These are phyloP conservation scores for Lentinula sp. DNA, from an alignment of 768 basidiomycete genomes.

Conservation along the genomic window DNA sequence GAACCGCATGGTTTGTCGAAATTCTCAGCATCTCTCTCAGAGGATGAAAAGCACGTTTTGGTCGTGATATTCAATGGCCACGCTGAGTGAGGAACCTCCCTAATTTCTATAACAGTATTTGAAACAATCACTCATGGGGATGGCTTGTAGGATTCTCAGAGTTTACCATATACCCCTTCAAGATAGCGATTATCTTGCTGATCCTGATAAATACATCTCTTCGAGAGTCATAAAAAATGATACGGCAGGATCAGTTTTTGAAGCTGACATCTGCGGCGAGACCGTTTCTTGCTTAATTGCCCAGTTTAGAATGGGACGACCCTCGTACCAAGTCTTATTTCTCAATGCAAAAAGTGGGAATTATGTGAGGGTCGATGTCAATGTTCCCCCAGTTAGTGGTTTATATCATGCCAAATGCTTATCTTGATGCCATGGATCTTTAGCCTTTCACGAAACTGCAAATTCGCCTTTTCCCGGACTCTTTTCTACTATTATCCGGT, in stretches of 20 bases:
- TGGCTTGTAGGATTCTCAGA: slow-evolving; percentile 13
- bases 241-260: slow-evolving; percentile 5
- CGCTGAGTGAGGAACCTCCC: slow-evolving; percentile 12
- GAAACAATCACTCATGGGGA: neutral
- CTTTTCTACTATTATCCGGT: slow-evolving; percentile 24
- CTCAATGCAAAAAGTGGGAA: slow-evolving; percentile 21
- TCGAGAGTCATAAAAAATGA: neutral
- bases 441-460: slow-evolving; percentile 27
- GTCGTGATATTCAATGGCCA: slow-evolving; percentile 14
- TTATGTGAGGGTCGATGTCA: slow-evolving; percentile 17
- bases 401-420: neutral
- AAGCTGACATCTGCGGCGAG: slow-evolving; percentile 17
- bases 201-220: neutral
- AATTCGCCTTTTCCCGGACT: slow-evolving; percentile 22
- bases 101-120: neutral
- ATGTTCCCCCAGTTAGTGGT: slow-evolving; percentile 13
- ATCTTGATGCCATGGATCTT: neutral
- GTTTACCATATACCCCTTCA: slow-evolving; percentile 17
- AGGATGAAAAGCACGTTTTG: slow-evolving; percentile 12
- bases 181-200: neutral
- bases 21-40: slow-evolving; percentile 10
- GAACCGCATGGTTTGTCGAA: slow-evolving; percentile 6
- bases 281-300: slow-evolving; percentile 14
- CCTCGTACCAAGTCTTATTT: slow-evolving; percentile 19
- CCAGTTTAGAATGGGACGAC: neutral